Percentiles rank a stretch among this genome's conserved stretches.
Evolutionary conservation across 192 early-diverging fungal genomes (phyloP).

Genomic region (Coemansia sp.): DNA sequence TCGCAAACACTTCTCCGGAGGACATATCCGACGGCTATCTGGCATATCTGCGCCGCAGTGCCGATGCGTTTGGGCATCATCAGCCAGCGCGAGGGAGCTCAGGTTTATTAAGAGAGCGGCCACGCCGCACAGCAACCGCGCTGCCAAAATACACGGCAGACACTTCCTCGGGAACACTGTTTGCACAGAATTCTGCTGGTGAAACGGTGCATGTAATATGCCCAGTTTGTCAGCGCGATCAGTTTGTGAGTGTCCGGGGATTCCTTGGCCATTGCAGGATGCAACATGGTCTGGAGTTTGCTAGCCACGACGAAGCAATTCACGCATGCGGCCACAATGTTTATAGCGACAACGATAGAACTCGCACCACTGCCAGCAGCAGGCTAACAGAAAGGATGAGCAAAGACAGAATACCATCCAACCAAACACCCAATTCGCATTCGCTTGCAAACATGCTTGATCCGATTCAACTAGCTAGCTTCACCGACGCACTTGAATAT

Average conservation of each 20-base stretch:
- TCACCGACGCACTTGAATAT: constrained; percentile 58
- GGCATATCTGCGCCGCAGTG: constrained; percentile 20
- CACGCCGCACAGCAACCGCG: constrained; percentile 24
- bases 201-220: constrained; percentile 68
- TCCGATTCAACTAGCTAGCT: constrained; percentile 22
- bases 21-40: constrained; percentile 26
- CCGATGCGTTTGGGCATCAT: constrained; percentile 1
- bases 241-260: constrained; percentile 83
- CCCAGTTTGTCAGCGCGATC: constrained; percentile 70
- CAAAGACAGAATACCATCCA: constrained; percentile 1
- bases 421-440: constrained; percentile 1
- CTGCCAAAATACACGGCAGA: constrained; percentile 9
- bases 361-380: not conserved
- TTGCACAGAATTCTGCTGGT: constrained; percentile 50
- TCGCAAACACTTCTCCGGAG: constrained; percentile 17
- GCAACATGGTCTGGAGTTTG: constrained; percentile 72
- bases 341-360: constrained; percentile 14
- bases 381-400: not conserved
- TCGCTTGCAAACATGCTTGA: constrained; percentile 24
- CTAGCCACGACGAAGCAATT: constrained; percentile 73
- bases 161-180: constrained; percentile 14
- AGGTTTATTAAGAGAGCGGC: constrained; percentile 9
- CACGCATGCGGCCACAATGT: constrained; percentile 69
- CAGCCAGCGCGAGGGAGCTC: not conserved
- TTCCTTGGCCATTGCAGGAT: constrained; percentile 84